phyloP scores from a whole-genome alignment of 257 asterid species.

The Primulina eburnea region DNA sequence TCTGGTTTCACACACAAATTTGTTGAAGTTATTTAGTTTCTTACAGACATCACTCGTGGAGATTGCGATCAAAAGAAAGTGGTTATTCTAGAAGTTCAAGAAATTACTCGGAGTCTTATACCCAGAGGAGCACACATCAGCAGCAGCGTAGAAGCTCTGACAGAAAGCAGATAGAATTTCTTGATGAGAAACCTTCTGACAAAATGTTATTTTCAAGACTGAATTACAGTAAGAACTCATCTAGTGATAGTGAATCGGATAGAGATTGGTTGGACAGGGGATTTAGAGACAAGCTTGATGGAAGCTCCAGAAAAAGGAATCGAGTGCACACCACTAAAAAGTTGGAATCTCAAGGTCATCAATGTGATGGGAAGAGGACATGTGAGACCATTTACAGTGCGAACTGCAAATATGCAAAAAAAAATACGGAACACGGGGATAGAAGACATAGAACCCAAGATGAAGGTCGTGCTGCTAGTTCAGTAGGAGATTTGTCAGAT shows the following conservation, averaged over 20 bases:
- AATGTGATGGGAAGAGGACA: conserved; percentile 21
- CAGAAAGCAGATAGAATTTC: conserved; percentile 34
- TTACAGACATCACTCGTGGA: conserved; percentile 38
- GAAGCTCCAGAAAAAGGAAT: conserved; percentile 32
- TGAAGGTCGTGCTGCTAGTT: conserved; percentile 23
- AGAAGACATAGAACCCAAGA: conserved; percentile 16
- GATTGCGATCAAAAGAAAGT: conserved; percentile 54
- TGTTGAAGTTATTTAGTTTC: not conserved
- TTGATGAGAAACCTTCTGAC: conserved; percentile 27
- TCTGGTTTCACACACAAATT: too few relatives aligned
- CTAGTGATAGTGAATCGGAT: conserved; percentile 40
- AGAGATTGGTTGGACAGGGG: conserved; percentile 29
- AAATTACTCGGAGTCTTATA: conserved; percentile 33
- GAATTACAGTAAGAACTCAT: conserved; percentile 29
- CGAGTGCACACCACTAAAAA: conserved; percentile 19
- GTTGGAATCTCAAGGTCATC: conserved; percentile 26
- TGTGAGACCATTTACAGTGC: conserved; percentile 20
- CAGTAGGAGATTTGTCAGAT: conserved; percentile 24
- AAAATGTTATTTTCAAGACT: conserved; percentile 30
- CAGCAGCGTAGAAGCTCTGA: conserved; percentile 26
- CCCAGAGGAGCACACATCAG: conserved; percentile 30
- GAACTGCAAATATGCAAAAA: conserved; percentile 28
- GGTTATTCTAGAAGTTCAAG: conserved; percentile 43
- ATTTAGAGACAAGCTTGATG: conserved; percentile 23
- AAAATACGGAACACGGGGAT: conserved; percentile 30